Evolutionary conservation across 2,329 filamentous ascomycete genomes (phyloP), one percentile per base, ranked within the genome.

Genomic region (Thelonectria olida): DNA sequence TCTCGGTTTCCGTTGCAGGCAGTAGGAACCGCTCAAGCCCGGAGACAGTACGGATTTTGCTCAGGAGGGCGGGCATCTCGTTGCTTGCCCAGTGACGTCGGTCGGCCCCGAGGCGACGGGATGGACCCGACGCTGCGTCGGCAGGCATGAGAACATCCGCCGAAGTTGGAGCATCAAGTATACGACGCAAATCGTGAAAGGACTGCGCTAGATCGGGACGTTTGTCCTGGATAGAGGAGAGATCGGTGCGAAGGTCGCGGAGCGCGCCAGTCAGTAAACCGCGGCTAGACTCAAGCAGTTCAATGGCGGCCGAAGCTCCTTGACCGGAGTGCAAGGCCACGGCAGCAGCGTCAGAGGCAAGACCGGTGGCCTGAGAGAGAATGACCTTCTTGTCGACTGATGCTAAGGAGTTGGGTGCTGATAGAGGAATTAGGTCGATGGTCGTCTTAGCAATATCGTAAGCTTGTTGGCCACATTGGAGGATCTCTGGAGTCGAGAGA

Each of bases 321-420:
- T 54, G 28, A 4, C 51, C 27, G 15, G 17, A 36, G 12, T 45
- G 41, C 27, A 54, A 22, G 20, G 51, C 51, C 9, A 45, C 34
- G n/a, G 51, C 51, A 4, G 51, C 51, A 5, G 51, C 51, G 12
- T 54, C 51, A n/a, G 51, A 45, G 7, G 51, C 42, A 9, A 54
- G n/a, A 1, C 39, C n/a, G 9, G 20, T 25, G 9, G 25, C 27
- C 13, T 44, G 12, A 4, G 39, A 25, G 19, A 54, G 27, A 9
- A 54, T 25, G 9, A 20, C 7, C 9, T 45, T 9, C 23, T 15
- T 45, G 39, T 45, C 51, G 2, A 15, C 34, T 5, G 20, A n/a
- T 25, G 31, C 19, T 12, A 54, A 15, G 19, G 27, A 45, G 6
- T 9, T 5, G 10, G 51, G 19, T 9, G 41, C 31, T 10, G 34